Evolutionary conservation across 1,284 basidiomycete species (phyloP), one percentile per base, ranked within the genome.

Genomic region (Trichosporon faecale): DNA sequence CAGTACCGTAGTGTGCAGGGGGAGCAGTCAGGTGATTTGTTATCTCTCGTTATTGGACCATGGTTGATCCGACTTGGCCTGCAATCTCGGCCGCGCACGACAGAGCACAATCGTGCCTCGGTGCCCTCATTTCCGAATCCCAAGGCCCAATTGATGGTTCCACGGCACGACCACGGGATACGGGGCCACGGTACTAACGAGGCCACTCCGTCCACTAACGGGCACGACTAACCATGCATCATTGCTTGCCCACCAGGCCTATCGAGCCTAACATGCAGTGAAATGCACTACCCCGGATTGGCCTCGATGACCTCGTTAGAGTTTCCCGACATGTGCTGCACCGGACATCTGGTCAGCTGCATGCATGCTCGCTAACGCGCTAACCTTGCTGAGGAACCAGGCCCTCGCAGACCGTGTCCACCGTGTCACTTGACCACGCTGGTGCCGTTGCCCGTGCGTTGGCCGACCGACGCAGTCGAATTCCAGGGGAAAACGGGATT

Each of bases 401-500:
- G 23, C 21, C 18, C 49, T 52, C 18, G 49, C 49, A 52, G 49
- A 52, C 49, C 49, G 49, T 21, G 49, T 52, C 25, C 49, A 21
- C 49, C 49, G 49, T 21, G 49, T 52, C 49, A 52, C 49, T 52
- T 52, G 49, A 52, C 49, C 23, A 25, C 3, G 49, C 40, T 23
- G 2, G 49, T 25, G 35, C 14, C 21, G 18, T 25, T 52, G 46
- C 46, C 46, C 46, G 46, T 49, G n/a, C 21, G 46, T 49, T 21
- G 46, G 46, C 46, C 49, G 49, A 52, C 49, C 21, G 49, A 52
- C 49, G 49, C 49, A 52, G 49, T 52, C 49, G 49, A 52, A 52
- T 52, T 52, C 40, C 49, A 52, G 49, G 49, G 49, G 49, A 52
- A 25, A 52, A 52, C 49, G 49, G 49, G 49, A 52, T 52, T 52